Percentiles rank a stretch among this genome's conserved stretches.
These are phyloP conservation scores for Austroboletus novae-zelandiae DNA, from an alignment of 1,284 basidiomycete genomes.

Conservation along the genomic window DNA sequence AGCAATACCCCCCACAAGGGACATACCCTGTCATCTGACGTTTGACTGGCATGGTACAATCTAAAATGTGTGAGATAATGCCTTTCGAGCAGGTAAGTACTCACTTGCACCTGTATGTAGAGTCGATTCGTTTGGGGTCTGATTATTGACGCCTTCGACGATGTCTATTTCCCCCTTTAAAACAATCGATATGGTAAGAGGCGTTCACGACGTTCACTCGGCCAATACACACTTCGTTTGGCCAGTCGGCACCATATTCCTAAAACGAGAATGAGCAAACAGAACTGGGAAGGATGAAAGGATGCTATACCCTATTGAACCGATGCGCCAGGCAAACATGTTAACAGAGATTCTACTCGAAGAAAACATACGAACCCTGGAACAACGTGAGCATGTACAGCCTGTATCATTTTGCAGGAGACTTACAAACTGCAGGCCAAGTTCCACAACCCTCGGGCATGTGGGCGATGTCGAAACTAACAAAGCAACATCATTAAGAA, in stretches of 20 bases:
- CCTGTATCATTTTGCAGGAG: background rate
- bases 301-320: background rate
- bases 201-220: too few species aligned
- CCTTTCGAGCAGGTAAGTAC: background rate
- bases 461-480: slow-evolving; percentile 34
- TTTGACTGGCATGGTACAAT: slow-evolving; percentile 56
- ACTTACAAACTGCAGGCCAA: slow-evolving; percentile 36
- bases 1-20: too few species aligned
- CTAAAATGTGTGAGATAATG: slow-evolving; percentile 22
- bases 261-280: background rate
- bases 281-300: background rate
- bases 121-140: slow-evolving; percentile 52
- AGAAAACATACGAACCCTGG: slow-evolving; percentile 10
- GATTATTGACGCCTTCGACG: slow-evolving; percentile 63
- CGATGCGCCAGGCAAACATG: background rate
- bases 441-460: slow-evolving; percentile 39
- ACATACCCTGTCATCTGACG: background rate
- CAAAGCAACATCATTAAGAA: background rate
- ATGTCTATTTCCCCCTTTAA: slow-evolving; percentile 58
- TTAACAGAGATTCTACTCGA: background rate
- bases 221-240: slow-evolving; percentile 3
- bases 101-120: slow-evolving; percentile 51
- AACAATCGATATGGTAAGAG: background rate
- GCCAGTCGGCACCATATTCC: slow-evolving; percentile 12
- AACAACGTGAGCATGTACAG: background rate